A percentile compares a stretch with the other conserved stretches of the same genome.
Evolutionary conservation across 768 basidiomycete genomes (phyloP).

Genomic region (Vararia minispora): DNA sequence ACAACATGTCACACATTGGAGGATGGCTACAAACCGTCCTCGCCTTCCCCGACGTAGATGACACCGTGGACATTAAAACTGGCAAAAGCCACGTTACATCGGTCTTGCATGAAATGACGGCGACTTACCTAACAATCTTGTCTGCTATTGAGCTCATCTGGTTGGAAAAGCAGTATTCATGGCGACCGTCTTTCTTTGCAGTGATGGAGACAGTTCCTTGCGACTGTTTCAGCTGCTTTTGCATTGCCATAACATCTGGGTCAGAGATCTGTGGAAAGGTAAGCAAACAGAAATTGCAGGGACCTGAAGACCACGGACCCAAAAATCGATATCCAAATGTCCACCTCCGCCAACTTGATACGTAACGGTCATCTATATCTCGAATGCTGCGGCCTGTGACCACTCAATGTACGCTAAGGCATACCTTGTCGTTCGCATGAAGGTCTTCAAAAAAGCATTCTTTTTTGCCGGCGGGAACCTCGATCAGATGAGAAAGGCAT

Average conservation of each 20-base stretch:
- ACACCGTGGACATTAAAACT: slow-evolving; percentile 95
- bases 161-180: slow-evolving; percentile 98
- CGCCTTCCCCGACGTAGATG: slow-evolving; percentile 65
- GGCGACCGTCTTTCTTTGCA: slow-evolving; percentile 75
- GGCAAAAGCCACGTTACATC: slow-evolving; percentile 2
- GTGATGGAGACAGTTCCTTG: slow-evolving; percentile 86
- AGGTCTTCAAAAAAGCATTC: slow-evolving; percentile 97
- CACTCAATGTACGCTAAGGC: slow-evolving; percentile 1
- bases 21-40: slow-evolving; percentile 56
- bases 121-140: slow-evolving; percentile 79
- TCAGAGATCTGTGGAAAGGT: slow-evolving; percentile 57
- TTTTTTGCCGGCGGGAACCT: slow-evolving; percentile 67
- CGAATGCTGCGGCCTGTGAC: not conserved
- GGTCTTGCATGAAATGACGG: not conserved
- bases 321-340: slow-evolving; percentile 95
- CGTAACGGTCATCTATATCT: slow-evolving; percentile 87
- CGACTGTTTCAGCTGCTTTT: slow-evolving; percentile 76
- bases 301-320: slow-evolving; percentile 37
- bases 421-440: slow-evolving; percentile 80
- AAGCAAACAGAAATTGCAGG: not conserved
- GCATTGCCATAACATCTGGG: slow-evolving; percentile 54
- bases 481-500: slow-evolving; percentile 56
- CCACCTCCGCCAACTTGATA: slow-evolving; percentile 98
- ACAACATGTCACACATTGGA: not conserved
- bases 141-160: slow-evolving; percentile 96